Base-by-base conservation (phyloP, 2,329 filamentous ascomycete genomes). In the Colletotrichum camelliae region DNA sequence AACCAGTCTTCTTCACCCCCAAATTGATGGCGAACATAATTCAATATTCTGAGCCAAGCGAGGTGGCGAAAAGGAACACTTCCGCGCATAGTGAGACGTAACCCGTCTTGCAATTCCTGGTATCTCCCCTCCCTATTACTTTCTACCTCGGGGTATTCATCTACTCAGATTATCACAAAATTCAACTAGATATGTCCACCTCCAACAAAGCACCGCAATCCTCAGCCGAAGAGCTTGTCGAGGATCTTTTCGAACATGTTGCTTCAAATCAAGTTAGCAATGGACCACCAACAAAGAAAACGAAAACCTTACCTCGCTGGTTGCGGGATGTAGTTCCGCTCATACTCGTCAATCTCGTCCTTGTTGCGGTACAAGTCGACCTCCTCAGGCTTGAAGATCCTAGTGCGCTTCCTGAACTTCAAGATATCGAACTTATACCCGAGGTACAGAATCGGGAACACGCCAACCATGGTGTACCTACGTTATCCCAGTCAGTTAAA, bases 321-420 rank as follows among this genome's bases (percentile, higher is more conserved):
- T 29, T 76, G 82, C 3, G 89, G 86, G 13, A 93, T 86, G 80
- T 89, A 94, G 61, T 89, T 91, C 48, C 87, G 86, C 70, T 92
- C 90, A 79, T 95, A 94, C 76, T 93, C 91, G 62, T 94, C 93
- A 77, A 95, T 91, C 77, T 91, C 91, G 1, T 90, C 91, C 18
- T 94, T 80, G 77, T 93, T 92, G 67, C 89, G 89, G 15, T 87
- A 82, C 31, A 95, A 83, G 81, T 95, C 93, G 1, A 93, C 89
- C 68, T 94, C 90, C 16, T 89, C 84, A 0, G 91, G 87, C 73
- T 86, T 88, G 67, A 87, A 81, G 74, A 90, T 88, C 69, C 88
- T 90, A 0, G 93, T 94, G 81, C 87, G 90, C 82, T 94, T 92
- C 73, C 92, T 79, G 8, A 94, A 35, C 83, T 96, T 97, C 92